These are phyloP conservation scores for Lasiodiplodia gonubiensis DNA, from an alignment of 2,329 filamentous ascomycete species.

Conservation along the genomic window DNA sequence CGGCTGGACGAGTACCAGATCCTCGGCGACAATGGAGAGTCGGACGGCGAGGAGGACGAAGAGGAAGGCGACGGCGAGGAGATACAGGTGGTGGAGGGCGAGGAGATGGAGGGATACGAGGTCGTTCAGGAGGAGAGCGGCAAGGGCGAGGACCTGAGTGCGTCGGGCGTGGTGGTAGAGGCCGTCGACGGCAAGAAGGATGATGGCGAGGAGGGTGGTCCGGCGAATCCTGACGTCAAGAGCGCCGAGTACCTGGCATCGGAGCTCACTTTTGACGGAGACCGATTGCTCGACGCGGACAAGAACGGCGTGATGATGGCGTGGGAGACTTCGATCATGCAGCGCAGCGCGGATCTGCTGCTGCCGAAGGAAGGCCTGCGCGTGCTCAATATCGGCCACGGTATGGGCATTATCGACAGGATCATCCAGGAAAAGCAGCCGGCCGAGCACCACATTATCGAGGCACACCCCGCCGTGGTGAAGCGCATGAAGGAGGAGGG, in stretches of 20 bases:
- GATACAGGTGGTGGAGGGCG: slow-evolving; percentile 31
- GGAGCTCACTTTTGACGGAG: slow-evolving; percentile 54
- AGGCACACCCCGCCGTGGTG: slow-evolving; percentile 58
- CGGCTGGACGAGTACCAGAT: slow-evolving; percentile 81
- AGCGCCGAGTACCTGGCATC: slow-evolving; percentile 50
- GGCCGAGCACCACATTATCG: slow-evolving; percentile 56
- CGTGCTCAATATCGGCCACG: slow-evolving; percentile 57
- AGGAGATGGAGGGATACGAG: slow-evolving; percentile 43
- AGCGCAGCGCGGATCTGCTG: slow-evolving; percentile 51
- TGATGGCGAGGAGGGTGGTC: slow-evolving; percentile 45
- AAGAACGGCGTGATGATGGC: slow-evolving; percentile 61
- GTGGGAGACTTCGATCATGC: slow-evolving; percentile 59
- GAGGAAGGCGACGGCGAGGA: slow-evolving; percentile 39
- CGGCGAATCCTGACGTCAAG: slow-evolving; percentile 44
- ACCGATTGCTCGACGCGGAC: slow-evolving; percentile 54
- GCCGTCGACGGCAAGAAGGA: neutral
- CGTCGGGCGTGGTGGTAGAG: slow-evolving; percentile 28
- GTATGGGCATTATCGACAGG: slow-evolving; percentile 58
- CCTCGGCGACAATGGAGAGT: slow-evolving; percentile 65
- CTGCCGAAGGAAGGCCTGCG: slow-evolving; percentile 47
- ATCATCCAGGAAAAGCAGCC: slow-evolving; percentile 54
- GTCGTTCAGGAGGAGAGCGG: slow-evolving; percentile 56
- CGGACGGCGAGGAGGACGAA: slow-evolving; percentile 54
- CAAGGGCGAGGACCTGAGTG: slow-evolving; percentile 35
- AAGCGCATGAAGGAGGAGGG: slow-evolving; percentile 53